Percentiles rank a stretch among this genome's conserved stretches.
These are phyloP conservation scores for Cyclotella sp. DNA, from an alignment of 108 stramenopile genomes.

Conservation along the genomic window DNA sequence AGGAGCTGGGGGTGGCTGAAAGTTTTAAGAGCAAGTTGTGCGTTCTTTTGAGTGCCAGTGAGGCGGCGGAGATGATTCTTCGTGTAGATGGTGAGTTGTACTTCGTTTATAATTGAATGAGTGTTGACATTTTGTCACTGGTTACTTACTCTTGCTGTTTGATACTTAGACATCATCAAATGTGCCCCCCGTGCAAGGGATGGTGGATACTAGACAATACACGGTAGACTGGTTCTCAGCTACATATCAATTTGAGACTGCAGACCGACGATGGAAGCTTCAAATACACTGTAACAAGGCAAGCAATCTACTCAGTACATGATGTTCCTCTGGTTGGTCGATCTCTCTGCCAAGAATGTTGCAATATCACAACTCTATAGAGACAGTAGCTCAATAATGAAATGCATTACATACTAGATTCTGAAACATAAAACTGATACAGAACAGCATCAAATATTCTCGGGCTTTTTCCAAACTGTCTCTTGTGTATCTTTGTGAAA, in stretches of 20 bases:
- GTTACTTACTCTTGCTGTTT: background rate
- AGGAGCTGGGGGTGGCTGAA: conserved; percentile 95
- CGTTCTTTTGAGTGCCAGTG: conserved; percentile 95
- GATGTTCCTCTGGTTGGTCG: background rate
- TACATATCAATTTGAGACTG: background rate
- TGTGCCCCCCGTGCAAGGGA: conserved; percentile 94
- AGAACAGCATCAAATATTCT: conserved; percentile 11
- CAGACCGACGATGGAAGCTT: background rate
- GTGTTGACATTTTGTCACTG: background rate
- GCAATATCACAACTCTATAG: background rate
- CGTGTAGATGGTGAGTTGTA: conserved; percentile 85
- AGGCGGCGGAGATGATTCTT: conserved; percentile 99
- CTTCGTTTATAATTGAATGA: background rate
- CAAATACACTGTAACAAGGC: too few relatives aligned
- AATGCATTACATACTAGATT: conserved; percentile 7
- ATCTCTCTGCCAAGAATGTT: background rate
- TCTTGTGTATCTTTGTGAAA: conserved; percentile 60
- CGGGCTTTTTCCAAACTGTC: conserved; percentile 70
- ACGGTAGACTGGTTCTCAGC: background rate
- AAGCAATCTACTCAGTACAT: background rate
- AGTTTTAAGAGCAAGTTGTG: conserved; percentile 95
- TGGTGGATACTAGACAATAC: conserved; percentile 22
- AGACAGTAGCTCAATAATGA: background rate
- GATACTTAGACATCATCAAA: conserved; percentile 91
- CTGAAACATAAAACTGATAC: conserved; percentile 21